Percentiles rank a stretch among this genome's conserved stretches.
Evolutionary conservation across 164 flowering plant genomes (phyloP).

Genomic region (Warburgia ugandensis): DNA sequence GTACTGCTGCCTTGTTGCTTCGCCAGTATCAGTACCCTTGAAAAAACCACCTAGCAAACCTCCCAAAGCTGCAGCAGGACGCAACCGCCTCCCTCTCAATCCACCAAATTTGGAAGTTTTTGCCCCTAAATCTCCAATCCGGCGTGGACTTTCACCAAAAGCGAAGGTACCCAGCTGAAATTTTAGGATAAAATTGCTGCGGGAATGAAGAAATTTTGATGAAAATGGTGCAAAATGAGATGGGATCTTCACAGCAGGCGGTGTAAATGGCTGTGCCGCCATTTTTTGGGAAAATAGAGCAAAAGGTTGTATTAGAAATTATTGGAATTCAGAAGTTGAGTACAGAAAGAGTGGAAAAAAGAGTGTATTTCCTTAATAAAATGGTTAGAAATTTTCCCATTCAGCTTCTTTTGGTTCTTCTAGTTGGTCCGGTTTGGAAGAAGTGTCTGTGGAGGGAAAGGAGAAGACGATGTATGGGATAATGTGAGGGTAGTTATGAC

Average conservation of each 20-base stretch:
- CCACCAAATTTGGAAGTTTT: conserved; percentile 12
- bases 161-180: conserved; percentile 11
- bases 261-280: conserved; percentile 19
- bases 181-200: conserved; percentile 11
- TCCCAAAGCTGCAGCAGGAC: conserved; percentile 35
- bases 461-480: too few species aligned
- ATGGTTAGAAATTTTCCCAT: background rate
- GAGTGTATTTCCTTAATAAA: background rate
- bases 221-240: conserved; percentile 9
- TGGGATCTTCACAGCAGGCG: conserved; percentile 6
- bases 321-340: background rate
- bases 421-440: too few species aligned
- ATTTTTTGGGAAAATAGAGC: conserved; percentile 9
- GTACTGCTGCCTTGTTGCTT: conserved; percentile 66
- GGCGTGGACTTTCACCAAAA: conserved; percentile 11
- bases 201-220: conserved; percentile 10
- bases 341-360: background rate
- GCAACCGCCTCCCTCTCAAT: conserved; percentile 11
- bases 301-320: background rate
- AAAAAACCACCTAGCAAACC: conserved; percentile 72
- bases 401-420: too few species aligned
- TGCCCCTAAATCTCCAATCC: conserved; percentile 2
- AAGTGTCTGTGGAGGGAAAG: too few species aligned
- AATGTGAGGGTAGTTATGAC: too few species aligned
- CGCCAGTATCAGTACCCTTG: conserved; percentile 75